Percentiles rank a stretch among this genome's conserved stretches.
Conservation (phyloP, 768 basidiomycete species). For the Podaxis rugospora region DNA sequence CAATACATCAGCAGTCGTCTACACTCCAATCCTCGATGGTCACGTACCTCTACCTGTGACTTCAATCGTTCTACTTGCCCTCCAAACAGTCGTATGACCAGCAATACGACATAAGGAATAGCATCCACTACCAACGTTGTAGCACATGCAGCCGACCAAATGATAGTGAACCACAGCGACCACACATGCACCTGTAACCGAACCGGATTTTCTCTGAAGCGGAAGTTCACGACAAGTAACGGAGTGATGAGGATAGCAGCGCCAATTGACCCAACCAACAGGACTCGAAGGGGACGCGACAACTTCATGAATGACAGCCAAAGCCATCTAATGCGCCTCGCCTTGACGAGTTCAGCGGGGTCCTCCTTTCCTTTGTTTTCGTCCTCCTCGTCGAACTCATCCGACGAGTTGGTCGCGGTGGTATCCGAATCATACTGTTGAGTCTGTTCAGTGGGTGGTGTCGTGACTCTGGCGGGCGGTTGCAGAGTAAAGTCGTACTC, state of each 20-base stretch:
- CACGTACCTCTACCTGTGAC: conserved; percentile 61
- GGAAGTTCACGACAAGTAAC: conserved; percentile 61
- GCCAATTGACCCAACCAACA: conserved; percentile 57
- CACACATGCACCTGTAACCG: conserved; percentile 55
- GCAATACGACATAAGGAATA: conserved; percentile 52
- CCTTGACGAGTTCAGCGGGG: conserved; percentile 30
- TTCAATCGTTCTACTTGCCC: conserved; percentile 64
- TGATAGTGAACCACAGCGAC: conserved; percentile 67
- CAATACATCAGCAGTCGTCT: background rate
- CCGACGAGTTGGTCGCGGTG: conserved; percentile 56
- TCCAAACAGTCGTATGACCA: conserved; percentile 48
- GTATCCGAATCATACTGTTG: conserved; percentile 33
- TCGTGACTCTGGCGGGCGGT: background rate
- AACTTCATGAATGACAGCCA: conserved; percentile 68
- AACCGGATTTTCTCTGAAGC: conserved; percentile 45
- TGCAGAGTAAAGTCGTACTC: conserved; percentile 19
- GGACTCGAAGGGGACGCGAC: conserved; percentile 50
- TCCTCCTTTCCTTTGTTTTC: conserved; percentile 44
- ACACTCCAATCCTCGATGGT: background rate
- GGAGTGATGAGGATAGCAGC: conserved; percentile 65
- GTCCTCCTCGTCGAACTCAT: conserved; percentile 81
- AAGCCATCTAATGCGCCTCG: conserved; percentile 56
- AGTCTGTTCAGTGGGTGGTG: conserved; percentile 5
- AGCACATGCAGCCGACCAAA: conserved; percentile 57
- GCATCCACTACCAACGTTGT: conserved; percentile 66